Conservation (phyloP, 129 eudicot genomes). For the Flaveria bidentis region DNA sequence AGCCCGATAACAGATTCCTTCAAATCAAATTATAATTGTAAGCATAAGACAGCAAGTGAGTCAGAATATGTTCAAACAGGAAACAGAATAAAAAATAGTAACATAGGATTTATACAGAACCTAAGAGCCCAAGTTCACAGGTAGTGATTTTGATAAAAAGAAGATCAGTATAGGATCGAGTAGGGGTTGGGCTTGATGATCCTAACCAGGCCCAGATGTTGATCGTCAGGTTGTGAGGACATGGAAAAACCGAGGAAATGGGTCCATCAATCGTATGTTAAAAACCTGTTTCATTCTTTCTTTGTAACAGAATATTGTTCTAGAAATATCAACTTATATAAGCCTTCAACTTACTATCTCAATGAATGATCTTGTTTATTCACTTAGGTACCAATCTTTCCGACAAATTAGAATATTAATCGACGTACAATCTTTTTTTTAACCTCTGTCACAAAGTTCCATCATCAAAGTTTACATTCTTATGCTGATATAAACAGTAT, state of each 20-base stretch:
- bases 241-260: neutral
- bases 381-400: neutral
- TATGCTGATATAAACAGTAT: neutral
- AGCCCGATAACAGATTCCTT: constrained; percentile 32
- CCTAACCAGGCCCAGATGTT: neutral
- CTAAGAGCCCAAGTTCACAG: neutral
- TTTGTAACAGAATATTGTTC: neutral
- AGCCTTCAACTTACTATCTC: neutral
- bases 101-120: neutral
- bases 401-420: neutral
- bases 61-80: neutral
- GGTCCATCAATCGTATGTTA: neutral
- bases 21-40: constrained; percentile 24
- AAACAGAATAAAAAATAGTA: constrained; percentile 7
- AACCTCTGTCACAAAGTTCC: neutral
- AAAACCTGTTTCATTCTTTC: constrained; percentile 1
- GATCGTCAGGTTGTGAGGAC: neutral
- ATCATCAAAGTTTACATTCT: neutral
- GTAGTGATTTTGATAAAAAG: neutral
- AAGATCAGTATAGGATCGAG: neutral
- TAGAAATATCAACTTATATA: neutral
- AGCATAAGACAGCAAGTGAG: constrained; percentile 13
- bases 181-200: neutral
- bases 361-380: neutral
- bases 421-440: neutral